These are phyloP conservation scores for Rhodofomes roseus DNA, from an alignment of 1,284 basidiomycete genomes.

Conservation along the genomic window DNA sequence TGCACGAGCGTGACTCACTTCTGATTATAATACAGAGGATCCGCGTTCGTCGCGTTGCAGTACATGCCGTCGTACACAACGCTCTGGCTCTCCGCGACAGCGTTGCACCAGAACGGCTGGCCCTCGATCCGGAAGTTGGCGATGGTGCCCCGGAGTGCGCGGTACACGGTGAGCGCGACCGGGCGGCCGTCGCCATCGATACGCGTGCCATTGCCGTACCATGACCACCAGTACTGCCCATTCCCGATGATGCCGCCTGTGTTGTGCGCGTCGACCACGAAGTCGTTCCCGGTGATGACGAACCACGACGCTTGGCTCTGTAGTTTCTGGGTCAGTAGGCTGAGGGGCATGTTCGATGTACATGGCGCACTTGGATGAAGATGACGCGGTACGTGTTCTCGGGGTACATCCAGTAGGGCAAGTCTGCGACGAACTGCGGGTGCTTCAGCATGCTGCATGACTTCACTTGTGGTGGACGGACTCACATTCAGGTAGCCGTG, in stretches of 20 bases:
- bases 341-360: neutral
- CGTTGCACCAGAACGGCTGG: conserved; percentile 67
- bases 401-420: conserved; percentile 58
- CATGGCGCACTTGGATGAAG: conserved; percentile 49
- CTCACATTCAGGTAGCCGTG: conserved; percentile 52
- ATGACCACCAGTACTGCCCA: conserved; percentile 52
- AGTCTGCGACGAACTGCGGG: conserved; percentile 47
- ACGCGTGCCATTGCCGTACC: conserved; percentile 39
- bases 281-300: conserved; percentile 56
- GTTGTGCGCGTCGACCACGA: conserved; percentile 55
- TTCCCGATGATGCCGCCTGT: conserved; percentile 65
- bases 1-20: conserved; percentile 38
- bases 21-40: conserved; percentile 44
- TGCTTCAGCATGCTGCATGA: neutral
- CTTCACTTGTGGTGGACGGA: neutral
- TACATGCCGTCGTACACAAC: conserved; percentile 59
- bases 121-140: conserved; percentile 52
- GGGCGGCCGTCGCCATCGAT: conserved; percentile 60
- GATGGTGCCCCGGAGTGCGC: conserved; percentile 44
- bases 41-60: conserved; percentile 58
- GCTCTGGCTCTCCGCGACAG: conserved; percentile 49
- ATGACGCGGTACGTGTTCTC: conserved; percentile 57
- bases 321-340: neutral
- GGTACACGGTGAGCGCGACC: conserved; percentile 53
- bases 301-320: conserved; percentile 67